Evolutionary conservation across 495 filamentous ascomycete species (phyloP).

Genomic region (Aspergillus sclerotioniger): DNA sequence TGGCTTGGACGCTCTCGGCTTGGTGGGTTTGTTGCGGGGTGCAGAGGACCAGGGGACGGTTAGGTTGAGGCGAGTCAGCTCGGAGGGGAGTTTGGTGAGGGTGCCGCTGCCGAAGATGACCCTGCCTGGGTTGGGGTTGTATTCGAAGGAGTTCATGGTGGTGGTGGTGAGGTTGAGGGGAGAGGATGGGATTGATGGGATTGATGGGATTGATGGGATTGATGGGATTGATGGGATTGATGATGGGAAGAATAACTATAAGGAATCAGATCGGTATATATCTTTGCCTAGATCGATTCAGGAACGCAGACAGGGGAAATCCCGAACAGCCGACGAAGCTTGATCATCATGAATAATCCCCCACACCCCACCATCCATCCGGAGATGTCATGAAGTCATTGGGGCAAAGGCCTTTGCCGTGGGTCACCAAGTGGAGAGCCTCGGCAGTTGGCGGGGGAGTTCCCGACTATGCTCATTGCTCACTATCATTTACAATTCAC

Average conservation of each 20-base stretch:
- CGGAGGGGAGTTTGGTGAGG: conserved; percentile 57
- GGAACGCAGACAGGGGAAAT: not conserved
- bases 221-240: no score
- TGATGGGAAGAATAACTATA: not conserved
- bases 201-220: not conserved
- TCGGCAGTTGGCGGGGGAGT: conserved; percentile 26
- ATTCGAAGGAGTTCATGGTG: conserved; percentile 61
- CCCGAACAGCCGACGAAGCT: conserved; percentile 12
- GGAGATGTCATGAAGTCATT: conserved; percentile 18
- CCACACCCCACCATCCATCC: conserved; percentile 34
- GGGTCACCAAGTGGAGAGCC: conserved; percentile 25
- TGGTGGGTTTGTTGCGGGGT: conserved; percentile 56
- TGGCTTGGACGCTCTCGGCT: conserved; percentile 46
- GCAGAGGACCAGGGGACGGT: conserved; percentile 58
- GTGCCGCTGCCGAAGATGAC: conserved; percentile 64
- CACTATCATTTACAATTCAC: no score
- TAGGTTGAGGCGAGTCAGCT: conserved; percentile 54
- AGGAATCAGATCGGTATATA: not conserved
- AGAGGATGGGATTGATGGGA: not conserved
- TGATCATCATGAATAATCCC: conserved; percentile 32
- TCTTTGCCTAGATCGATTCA: not conserved
- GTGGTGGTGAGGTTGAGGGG: not conserved
- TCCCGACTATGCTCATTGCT: no score
- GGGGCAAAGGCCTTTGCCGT: conserved; percentile 22
- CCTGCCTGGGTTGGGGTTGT: conserved; percentile 56